Base-by-base conservation (phyloP, 352 stramenopile genomes). In the Pythium rhizo-oryzae region DNA sequence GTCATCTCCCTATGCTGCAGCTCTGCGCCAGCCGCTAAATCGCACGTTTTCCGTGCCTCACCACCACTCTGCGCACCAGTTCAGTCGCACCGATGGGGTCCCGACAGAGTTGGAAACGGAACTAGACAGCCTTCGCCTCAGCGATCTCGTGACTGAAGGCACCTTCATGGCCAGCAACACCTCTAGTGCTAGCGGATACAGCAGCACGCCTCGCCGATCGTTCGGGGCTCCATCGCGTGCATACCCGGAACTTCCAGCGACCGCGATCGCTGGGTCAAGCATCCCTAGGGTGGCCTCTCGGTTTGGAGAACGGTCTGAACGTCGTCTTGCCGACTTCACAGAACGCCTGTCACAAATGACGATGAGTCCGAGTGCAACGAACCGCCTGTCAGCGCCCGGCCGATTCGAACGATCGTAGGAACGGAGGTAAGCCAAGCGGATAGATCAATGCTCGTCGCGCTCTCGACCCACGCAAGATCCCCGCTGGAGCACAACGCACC, bases 1-100 rank as follows among this genome's bases (percentile, higher is more conserved):
- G 23, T 62, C 69, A 41, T 71, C 69, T 19, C 64, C 69, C 24
- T 76, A 62, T 56, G 69, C 62, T 54, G 54, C 43, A 1, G 63
- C 64, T 16, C 25, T 76, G 28, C 69, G 69, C n/a, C 69, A 76
- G 46, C 64, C 69, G 8, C 49, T 65, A 30, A 76, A 61, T 59
- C 69, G 69, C 58, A 69, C 63, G 24, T 71, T 76, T 21, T 55
- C 63, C 28, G 30, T 65, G 21, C 57, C 52, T 0, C 35, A 61
- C 33, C 53, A 52, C 19, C 57, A 56, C 33, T 43, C 68, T 18
- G 47, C 63, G 1, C 59, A 76, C 28, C 63, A 71, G 35, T 71
- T 72, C 35, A 72, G 44, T 44, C 64, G 51, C 21, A 63, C 49
- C 12, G 58, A 67, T 30, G 13, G 52, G 9, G 44, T 55, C 18